phyloP scores from a whole-genome alignment of 805 yeast genomes.

The Cephaloascus fragrans region DNA sequence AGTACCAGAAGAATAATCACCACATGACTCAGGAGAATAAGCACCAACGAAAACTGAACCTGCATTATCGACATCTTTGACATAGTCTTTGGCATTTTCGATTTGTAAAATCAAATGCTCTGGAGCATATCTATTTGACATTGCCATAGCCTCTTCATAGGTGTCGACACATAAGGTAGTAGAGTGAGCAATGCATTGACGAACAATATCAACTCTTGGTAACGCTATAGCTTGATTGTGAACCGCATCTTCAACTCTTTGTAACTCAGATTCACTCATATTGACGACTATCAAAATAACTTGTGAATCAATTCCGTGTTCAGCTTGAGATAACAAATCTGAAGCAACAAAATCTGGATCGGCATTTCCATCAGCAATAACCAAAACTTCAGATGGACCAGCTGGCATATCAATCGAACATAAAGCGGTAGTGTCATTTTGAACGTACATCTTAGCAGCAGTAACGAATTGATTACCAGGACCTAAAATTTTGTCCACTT shows the following conservation, averaged over 20 bases:
- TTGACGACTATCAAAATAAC: slow-evolving; percentile 83
- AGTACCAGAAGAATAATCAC: slow-evolving; percentile 97
- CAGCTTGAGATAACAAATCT: slow-evolving; percentile 95
- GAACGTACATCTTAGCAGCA: slow-evolving; percentile 97
- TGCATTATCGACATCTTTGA: slow-evolving; percentile 75
- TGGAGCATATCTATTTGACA: slow-evolving; percentile 91
- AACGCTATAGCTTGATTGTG: slow-evolving; percentile 72
- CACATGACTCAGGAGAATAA: slow-evolving; percentile 95
- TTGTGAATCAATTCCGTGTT: slow-evolving; percentile 97
- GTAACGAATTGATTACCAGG: slow-evolving; percentile 99
- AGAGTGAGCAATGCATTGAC: slow-evolving; percentile 88
- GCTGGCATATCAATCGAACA: slow-evolving; percentile 99
- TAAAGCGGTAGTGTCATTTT: slow-evolving; percentile 88
- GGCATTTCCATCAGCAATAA: slow-evolving; percentile 80
- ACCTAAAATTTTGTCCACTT: slow-evolving; percentile 94
- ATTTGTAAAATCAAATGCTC: slow-evolving; percentile 94
- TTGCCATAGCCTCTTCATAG: slow-evolving; percentile 72
- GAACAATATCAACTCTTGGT: slow-evolving; percentile 89
- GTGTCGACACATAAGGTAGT: slow-evolving; percentile 61
- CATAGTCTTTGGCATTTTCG: slow-evolving; percentile 64
- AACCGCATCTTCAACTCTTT: slow-evolving; percentile 72
- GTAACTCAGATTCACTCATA: slow-evolving; percentile 49
- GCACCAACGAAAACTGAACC: slow-evolving; percentile 97
- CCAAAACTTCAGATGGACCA: slow-evolving; percentile 97
- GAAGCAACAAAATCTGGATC: slow-evolving; percentile 97